These are phyloP conservation scores for Kluyveromyces marxianus DNA, from an alignment of 1,139 yeast genomes.

Conservation along the genomic window DNA sequence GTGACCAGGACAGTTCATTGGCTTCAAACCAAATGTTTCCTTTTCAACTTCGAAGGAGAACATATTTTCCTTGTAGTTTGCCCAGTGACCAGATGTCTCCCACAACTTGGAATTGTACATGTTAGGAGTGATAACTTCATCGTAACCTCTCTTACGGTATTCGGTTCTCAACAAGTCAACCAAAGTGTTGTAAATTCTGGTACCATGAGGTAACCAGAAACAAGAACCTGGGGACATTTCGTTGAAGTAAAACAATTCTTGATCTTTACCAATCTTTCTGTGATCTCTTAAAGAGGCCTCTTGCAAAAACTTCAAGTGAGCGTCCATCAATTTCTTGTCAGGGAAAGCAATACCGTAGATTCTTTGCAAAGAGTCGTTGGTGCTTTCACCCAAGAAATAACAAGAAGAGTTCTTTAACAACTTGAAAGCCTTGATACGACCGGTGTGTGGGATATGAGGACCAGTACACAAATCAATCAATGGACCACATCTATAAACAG, in stretches of 20 bases:
- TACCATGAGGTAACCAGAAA: slow-evolving; percentile 98
- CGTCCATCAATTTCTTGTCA: slow-evolving; percentile 94
- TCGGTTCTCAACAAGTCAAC: slow-evolving; percentile 71
- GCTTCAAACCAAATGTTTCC: slow-evolving; percentile 82
- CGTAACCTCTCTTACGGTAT: slow-evolving; percentile 87
- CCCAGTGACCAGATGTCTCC: slow-evolving; percentile 99
- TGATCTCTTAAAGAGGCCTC: slow-evolving; percentile 98
- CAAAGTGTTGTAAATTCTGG: slow-evolving; percentile 86
- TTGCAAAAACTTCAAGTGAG: slow-evolving; percentile 86
- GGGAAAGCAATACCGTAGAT: slow-evolving; percentile 98
- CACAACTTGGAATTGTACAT: slow-evolving; percentile 93
- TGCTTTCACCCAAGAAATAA: slow-evolving; percentile 89
- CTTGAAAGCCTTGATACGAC: slow-evolving; percentile 90
- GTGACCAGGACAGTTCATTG: slow-evolving; percentile 99
- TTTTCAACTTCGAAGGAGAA: slow-evolving; percentile 93
- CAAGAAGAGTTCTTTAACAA: slow-evolving; percentile 93
- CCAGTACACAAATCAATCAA: slow-evolving; percentile 96
- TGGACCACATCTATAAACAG: slow-evolving; percentile 97
- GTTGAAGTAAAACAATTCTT: slow-evolving; percentile 89
- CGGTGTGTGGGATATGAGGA: slow-evolving; percentile 97
- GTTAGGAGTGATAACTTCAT: slow-evolving; percentile 96
- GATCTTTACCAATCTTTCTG: slow-evolving; percentile 92
- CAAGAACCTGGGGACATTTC: slow-evolving; percentile 97
- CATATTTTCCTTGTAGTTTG: slow-evolving; percentile 93
- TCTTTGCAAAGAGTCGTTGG: slow-evolving; percentile 93